Evolutionary conservation across 2,329 filamentous ascomycete species (phyloP).

Genomic region (Ilyonectria sp.): DNA sequence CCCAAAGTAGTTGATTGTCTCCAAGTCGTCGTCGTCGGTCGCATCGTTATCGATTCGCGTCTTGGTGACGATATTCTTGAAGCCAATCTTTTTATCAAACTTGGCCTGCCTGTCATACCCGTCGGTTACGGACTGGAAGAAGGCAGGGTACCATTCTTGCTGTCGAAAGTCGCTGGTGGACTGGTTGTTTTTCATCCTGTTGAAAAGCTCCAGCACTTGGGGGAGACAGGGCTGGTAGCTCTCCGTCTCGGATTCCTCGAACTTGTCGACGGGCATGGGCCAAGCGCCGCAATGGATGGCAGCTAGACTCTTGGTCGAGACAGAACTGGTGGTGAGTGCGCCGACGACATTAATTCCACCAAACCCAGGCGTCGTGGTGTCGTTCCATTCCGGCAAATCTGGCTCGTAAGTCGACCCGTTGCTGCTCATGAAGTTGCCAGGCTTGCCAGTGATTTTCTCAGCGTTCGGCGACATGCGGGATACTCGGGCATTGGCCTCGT

Average conservation of each 20-base stretch:
- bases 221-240: constrained; percentile 63
- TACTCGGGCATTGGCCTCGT: constrained; percentile 44
- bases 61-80: constrained; percentile 48
- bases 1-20: constrained; percentile 54
- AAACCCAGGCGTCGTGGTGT: constrained; percentile 29
- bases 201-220: constrained; percentile 56
- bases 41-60: constrained; percentile 44
- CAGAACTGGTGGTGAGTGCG: constrained; percentile 59
- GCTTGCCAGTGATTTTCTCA: constrained; percentile 31
- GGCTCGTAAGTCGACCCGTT: constrained; percentile 43
- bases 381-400: constrained; percentile 43
- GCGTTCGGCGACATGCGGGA: constrained; percentile 44
- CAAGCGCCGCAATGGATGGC: constrained; percentile 60
- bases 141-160: constrained; percentile 52
- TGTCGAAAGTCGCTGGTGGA: constrained; percentile 43
- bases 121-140: constrained; percentile 56
- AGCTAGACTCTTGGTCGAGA: constrained; percentile 61
- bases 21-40: constrained; percentile 36
- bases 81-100: constrained; percentile 53
- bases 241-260: constrained; percentile 58
- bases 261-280: constrained; percentile 60
- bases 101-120: constrained; percentile 53
- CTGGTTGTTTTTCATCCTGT: constrained; percentile 45
- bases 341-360: constrained; percentile 60
- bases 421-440: constrained; percentile 21